Percentiles rank a stretch among this genome's conserved stretches.
phyloP scores from a whole-genome alignment of 73 alveolate genomes.

The Blepharisma stoltei region DNA sequence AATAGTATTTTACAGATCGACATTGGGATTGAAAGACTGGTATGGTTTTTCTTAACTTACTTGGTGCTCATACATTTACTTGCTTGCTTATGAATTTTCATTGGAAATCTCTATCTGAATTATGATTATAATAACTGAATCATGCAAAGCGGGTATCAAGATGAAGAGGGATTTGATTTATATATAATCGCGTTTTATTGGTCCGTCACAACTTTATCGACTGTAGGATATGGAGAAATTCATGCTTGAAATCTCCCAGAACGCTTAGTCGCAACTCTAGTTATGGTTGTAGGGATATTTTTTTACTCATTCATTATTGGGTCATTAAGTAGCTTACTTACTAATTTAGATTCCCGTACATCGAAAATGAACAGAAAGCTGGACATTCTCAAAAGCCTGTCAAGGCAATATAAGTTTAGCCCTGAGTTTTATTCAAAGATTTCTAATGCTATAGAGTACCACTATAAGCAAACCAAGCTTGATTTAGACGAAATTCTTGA shows the following conservation, averaged over 20 bases:
- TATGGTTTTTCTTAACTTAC: constrained; percentile 24
- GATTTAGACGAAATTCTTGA: constrained; percentile 25
- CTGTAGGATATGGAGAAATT: constrained; percentile 36
- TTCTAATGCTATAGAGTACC: not conserved
- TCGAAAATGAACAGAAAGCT: constrained; percentile 16
- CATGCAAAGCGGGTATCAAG: not conserved
- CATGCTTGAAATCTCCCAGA: constrained; percentile 17
- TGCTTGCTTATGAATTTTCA: constrained; percentile 26
- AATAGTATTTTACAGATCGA: not conserved
- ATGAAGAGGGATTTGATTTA: not conserved
- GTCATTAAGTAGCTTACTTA: constrained; percentile 6
- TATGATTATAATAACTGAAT: not conserved
- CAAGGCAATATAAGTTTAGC: constrained; percentile 16
- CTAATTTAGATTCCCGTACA: not conserved
- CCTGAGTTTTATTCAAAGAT: constrained; percentile 12
- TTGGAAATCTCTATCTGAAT: not conserved
- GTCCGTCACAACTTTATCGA: constrained; percentile 28
- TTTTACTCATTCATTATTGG: constrained; percentile 30
- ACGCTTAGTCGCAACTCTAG: not conserved
- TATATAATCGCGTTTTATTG: constrained; percentile 6
- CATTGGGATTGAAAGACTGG: constrained; percentile 9
- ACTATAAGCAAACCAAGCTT: constrained; percentile 6
- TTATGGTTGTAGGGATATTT: constrained; percentile 26
- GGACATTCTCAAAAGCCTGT: constrained; percentile 14
- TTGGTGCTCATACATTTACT: constrained; percentile 7